Conservation (phyloP, 139 green algal species). For the Coccomyxa sp. region DNA sequence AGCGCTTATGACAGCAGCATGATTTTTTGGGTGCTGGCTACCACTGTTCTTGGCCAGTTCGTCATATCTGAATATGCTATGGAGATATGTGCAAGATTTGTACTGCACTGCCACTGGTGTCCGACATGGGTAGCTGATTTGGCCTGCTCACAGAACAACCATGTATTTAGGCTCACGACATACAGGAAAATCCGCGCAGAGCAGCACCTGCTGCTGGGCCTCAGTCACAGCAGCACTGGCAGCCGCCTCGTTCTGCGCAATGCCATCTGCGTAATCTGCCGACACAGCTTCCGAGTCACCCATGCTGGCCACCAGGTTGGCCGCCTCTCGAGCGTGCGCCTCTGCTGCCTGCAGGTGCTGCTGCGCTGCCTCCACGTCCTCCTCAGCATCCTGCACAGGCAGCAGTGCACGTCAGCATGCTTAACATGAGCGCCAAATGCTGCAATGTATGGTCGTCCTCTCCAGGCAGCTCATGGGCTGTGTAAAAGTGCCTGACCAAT, state of each 20-base stretch:
- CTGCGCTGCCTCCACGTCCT: not conserved
- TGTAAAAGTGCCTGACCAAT: too few species aligned
- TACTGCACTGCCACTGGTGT: too few species aligned
- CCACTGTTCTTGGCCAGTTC: not conserved
- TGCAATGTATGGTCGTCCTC: too few species aligned
- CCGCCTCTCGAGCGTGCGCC: not conserved
- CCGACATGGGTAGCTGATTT: too few species aligned
- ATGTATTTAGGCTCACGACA: not conserved
- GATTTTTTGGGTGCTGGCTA: not conserved
- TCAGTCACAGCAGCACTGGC: not conserved
- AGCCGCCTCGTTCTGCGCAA: not conserved
- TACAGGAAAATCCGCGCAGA: too few species aligned
- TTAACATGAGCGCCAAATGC: too few species aligned
- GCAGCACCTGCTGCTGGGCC: not conserved
- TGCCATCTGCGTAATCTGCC: not conserved
- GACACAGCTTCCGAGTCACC: not conserved
- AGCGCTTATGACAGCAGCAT: not conserved
- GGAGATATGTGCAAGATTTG: too few species aligned
- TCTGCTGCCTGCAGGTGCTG: not conserved
- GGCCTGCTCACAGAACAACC: not conserved
- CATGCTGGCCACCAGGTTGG: not conserved
- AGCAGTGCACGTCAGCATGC: too few species aligned
- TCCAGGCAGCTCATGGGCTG: too few species aligned
- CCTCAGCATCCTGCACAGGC: conserved; percentile 1
- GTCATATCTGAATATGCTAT: not conserved